Evolutionary conservation across 1,284 basidiomycete species (phyloP).

Genomic region (Cerrena zonata): DNA sequence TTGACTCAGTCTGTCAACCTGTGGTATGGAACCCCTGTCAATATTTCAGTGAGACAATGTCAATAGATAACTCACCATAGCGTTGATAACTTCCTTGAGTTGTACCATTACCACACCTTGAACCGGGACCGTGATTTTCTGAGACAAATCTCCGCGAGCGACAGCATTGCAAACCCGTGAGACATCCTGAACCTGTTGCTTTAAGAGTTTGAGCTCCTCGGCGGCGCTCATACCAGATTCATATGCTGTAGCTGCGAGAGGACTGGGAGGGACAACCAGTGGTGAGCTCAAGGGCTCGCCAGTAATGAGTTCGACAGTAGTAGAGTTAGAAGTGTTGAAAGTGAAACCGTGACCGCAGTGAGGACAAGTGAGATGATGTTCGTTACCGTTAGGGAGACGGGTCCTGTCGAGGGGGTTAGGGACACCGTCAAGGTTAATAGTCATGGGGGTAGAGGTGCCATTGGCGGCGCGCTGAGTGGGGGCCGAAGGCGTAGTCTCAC

Average conservation of each 20-base stretch:
- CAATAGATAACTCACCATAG: conserved; percentile 61
- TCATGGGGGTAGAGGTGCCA: conserved; percentile 24
- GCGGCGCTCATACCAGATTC: conserved; percentile 63
- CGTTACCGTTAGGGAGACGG: conserved; percentile 13
- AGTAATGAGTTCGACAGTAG: conserved; percentile 40
- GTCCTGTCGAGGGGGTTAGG: conserved; percentile 28
- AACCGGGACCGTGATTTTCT: too few species aligned
- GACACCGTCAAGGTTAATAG: conserved; percentile 40
- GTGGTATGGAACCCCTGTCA: too few species aligned
- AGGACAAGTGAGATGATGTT: conserved; percentile 40
- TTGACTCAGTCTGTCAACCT: too few species aligned
- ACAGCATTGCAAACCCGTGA: too few species aligned
- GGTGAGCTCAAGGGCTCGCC: conserved; percentile 33
- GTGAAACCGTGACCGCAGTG: too few species aligned
- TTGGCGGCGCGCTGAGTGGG: neutral
- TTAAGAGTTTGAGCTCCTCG: too few species aligned
- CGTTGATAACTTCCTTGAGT: conserved; percentile 98
- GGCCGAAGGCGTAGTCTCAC: too few species aligned
- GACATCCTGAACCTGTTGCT: too few species aligned
- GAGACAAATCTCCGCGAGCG: too few species aligned
- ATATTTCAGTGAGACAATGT: conserved; percentile 10
- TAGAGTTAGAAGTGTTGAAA: too few species aligned
- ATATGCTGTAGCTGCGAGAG: conserved; percentile 51
- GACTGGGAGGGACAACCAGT: too few species aligned
- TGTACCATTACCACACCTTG: too few species aligned